Conservation (phyloP, 148 eudicot species). For the Bassia scoparia region DNA sequence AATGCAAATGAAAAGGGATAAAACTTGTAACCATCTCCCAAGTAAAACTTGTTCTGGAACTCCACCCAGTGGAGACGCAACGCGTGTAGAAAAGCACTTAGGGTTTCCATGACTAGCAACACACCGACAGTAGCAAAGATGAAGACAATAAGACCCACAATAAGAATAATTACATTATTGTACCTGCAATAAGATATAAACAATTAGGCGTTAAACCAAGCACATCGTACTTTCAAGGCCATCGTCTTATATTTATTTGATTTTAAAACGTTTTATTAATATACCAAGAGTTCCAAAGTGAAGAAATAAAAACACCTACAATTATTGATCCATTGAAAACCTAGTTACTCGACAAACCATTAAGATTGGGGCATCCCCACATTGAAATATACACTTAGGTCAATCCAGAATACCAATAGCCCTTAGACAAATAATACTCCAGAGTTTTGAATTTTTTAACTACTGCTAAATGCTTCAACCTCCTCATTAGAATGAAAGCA, state of each 20-base stretch:
- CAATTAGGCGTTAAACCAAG: background rate
- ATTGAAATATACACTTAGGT: background rate
- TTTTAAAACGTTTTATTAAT: background rate
- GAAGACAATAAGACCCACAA: constrained; percentile 65
- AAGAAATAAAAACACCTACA: background rate
- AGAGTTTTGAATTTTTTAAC: background rate
- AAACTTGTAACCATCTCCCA: constrained; percentile 90
- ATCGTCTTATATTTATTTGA: background rate
- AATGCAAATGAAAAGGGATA: constrained; percentile 63
- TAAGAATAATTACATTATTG: constrained; percentile 60
- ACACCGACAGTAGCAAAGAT: constrained; percentile 86
- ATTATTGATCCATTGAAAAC: background rate
- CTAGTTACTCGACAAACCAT: background rate
- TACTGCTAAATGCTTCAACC: background rate
- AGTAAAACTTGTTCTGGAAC: constrained; percentile 83
- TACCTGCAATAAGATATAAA: constrained; percentile 40
- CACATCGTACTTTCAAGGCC: background rate
- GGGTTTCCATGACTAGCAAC: constrained; percentile 86
- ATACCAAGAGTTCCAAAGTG: background rate
- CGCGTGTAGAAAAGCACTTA: constrained; percentile 93
- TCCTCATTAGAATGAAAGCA: background rate
- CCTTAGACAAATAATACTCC: background rate
- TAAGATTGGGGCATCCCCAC: background rate
- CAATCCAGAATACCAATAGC: background rate
- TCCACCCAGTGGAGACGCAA: constrained; percentile 95